Evolutionary conservation across 2,329 filamentous ascomycete genomes (phyloP).

Genomic region (Pestalotiopsis sp.): DNA sequence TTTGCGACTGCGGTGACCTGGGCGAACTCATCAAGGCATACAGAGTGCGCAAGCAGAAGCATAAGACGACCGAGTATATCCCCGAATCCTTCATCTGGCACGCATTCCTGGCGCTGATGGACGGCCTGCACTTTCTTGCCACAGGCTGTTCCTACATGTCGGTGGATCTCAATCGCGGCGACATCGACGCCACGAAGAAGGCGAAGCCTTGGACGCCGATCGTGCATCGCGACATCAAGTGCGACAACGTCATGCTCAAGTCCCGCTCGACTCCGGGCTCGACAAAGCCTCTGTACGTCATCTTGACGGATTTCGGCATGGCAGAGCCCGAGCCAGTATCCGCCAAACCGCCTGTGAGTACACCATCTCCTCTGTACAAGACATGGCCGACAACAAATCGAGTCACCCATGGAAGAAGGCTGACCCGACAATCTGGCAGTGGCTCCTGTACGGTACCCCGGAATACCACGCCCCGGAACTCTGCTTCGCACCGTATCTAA

Average conservation of each 20-base stretch:
- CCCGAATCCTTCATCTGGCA: slow-evolving; percentile 23
- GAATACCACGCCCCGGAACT: slow-evolving; percentile 21
- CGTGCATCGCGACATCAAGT: slow-evolving; percentile 22
- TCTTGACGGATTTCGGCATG: slow-evolving; percentile 20
- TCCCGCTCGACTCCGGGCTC: slow-evolving; percentile 19
- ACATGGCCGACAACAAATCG: neutral
- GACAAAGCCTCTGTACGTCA: slow-evolving; percentile 16
- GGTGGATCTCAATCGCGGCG: slow-evolving; percentile 9
- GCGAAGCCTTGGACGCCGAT: slow-evolving; percentile 15
- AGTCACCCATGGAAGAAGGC: neutral
- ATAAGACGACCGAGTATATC: slow-evolving; percentile 7
- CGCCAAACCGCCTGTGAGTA: neutral
- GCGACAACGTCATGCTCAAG: slow-evolving; percentile 21
- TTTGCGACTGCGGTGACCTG: slow-evolving; percentile 14
- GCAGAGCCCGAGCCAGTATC: slow-evolving; percentile 5
- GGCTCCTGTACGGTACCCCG: slow-evolving; percentile 7
- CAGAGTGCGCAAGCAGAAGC: slow-evolving; percentile 1
- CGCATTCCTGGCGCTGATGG: slow-evolving; percentile 15
- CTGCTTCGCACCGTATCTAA: slow-evolving; percentile 16
- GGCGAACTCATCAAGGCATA: slow-evolving; percentile 13
- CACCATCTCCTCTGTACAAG: neutral
- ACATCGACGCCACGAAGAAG: neutral
- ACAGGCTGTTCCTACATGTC: slow-evolving; percentile 17
- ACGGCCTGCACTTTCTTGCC: slow-evolving; percentile 18
- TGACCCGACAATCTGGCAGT: neutral